Percentiles rank a stretch among this genome's conserved stretches.
phyloP scores from a whole-genome alignment of 1,284 basidiomycete genomes.

The Coniferiporia sulphurascens region DNA sequence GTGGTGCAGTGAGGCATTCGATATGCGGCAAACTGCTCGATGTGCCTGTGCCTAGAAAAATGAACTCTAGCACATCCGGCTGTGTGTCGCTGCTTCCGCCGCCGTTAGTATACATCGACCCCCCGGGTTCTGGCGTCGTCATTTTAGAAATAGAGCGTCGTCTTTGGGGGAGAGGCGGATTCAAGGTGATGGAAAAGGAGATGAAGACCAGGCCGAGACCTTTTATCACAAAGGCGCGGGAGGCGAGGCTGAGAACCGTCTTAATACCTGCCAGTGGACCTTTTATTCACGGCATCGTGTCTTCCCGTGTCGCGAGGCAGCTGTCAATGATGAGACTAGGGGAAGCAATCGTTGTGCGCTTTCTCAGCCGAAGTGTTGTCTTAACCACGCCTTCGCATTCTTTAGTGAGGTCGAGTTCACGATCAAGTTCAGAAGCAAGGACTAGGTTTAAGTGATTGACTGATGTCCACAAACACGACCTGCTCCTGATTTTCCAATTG shows the following conservation, averaged over 20 bases:
- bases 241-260: background rate
- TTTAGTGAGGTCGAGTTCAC: background rate
- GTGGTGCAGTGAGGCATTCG: conserved; percentile 57
- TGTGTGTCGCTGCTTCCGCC: background rate
- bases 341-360: too few relatives aligned
- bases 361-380: too few relatives aligned
- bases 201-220: background rate
- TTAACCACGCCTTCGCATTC: background rate
- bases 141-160: background rate
- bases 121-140: background rate
- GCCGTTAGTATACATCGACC: background rate
- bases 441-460: too few relatives aligned
- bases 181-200: background rate
- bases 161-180: background rate
- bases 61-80: conserved; percentile 40
- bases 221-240: background rate
- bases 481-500: background rate
- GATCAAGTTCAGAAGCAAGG: too few relatives aligned
- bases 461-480: background rate
- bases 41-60: conserved; percentile 74
- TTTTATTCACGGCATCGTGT: background rate
- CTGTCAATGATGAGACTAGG: too few relatives aligned
- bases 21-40: conserved; percentile 64
- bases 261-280: background rate
- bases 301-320: too few relatives aligned